Conservation (phyloP, 2,329 filamentous ascomycete genomes). For the Xylariaceae sp. region DNA sequence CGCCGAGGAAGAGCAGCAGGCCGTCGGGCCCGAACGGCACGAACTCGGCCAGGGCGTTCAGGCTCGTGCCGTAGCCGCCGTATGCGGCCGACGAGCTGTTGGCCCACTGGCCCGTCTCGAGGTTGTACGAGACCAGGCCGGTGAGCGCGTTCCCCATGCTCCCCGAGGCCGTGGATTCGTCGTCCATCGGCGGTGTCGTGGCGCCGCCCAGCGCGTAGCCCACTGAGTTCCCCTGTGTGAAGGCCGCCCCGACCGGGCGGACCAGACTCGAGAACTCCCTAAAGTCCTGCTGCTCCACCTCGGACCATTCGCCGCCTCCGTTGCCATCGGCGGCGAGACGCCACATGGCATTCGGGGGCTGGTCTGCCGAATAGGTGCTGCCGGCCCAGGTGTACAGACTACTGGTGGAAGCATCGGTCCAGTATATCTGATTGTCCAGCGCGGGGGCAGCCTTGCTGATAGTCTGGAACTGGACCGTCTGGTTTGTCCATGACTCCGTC, state of each 20-base stretch:
- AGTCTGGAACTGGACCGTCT: conserved; percentile 21
- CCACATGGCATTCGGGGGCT: conserved; percentile 24
- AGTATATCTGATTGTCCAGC: conserved; percentile 24
- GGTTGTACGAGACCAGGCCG: conserved; percentile 26
- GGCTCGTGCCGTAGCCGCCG: conserved; percentile 18
- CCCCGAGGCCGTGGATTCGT: conserved; percentile 15
- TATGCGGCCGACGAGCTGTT: conserved; percentile 23
- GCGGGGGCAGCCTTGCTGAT: conserved; percentile 23
- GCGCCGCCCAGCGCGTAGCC: conserved; percentile 28
- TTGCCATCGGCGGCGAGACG: conserved; percentile 23
- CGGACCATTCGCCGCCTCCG: conserved; percentile 26
- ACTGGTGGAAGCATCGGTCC: conserved; percentile 22
- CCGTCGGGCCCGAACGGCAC: conserved; percentile 27
- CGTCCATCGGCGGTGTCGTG: conserved; percentile 13
- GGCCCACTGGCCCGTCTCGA: conserved; percentile 21
- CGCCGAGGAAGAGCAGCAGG: conserved; percentile 26
- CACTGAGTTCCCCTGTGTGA: conserved; percentile 15
- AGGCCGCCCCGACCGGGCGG: conserved; percentile 22
- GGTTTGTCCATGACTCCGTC: conserved; percentile 27
- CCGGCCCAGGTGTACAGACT: conserved; percentile 30
- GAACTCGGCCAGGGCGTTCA: conserved; percentile 23
- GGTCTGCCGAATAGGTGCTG: conserved; percentile 12
- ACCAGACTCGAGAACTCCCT: conserved; percentile 29
- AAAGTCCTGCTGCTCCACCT: conserved; percentile 18
- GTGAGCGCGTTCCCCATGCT: conserved; percentile 18